phyloP scores from a whole-genome alignment of 257 asterid genomes.

The Solanum bulbocastanum region DNA sequence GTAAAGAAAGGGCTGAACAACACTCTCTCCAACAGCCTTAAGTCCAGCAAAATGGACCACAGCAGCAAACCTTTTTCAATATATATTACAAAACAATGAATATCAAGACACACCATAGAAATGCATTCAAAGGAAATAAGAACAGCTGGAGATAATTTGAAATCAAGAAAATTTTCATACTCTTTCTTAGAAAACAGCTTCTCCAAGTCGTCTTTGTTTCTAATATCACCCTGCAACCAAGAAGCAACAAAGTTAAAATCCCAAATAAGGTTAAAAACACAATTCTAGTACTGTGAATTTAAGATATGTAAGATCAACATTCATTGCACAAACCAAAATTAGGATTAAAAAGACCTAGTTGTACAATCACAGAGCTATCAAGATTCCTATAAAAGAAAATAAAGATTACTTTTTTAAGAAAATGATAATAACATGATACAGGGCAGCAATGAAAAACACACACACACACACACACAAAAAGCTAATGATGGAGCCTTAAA shows the following conservation, averaged over 20 bases:
- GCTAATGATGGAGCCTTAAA: background rate
- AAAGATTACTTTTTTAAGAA: background rate
- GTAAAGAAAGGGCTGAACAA: constrained; percentile 70
- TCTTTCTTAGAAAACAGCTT: constrained; percentile 49
- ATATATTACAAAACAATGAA: background rate
- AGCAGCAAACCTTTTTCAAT: constrained; percentile 54
- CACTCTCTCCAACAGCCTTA: constrained; percentile 97
- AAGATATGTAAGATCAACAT: background rate
- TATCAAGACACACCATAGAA: background rate
- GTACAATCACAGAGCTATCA: background rate
- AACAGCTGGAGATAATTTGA: background rate
- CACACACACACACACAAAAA: background rate
- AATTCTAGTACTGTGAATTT: background rate
- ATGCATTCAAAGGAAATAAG: background rate
- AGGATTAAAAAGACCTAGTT: background rate
- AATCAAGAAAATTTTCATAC: constrained; percentile 23
- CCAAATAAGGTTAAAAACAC: background rate
- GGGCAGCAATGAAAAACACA: background rate
- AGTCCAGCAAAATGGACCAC: constrained; percentile 96
- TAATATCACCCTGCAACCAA: constrained; percentile 82
- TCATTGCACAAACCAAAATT: background rate
- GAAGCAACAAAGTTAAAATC: background rate
- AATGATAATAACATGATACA: background rate
- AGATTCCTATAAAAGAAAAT: background rate
- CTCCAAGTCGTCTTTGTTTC: constrained; percentile 84